Evolutionary conservation across 2,329 filamentous ascomycete genomes (phyloP), one percentile per base, ranked within the genome.

Genomic region (Ceratocystis variospora): DNA sequence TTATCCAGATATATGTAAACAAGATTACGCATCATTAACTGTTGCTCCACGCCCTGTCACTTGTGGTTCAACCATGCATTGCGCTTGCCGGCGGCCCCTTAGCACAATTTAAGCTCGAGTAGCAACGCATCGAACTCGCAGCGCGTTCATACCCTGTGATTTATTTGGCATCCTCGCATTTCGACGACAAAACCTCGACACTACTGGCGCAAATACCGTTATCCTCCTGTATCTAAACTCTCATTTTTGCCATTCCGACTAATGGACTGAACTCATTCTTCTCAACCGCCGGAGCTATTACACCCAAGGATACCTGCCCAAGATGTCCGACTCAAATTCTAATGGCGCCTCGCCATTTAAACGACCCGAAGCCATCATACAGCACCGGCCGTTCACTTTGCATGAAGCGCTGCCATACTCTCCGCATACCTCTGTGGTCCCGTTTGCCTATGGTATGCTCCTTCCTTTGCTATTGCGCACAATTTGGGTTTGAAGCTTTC

Each of bases 331-430:
- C 45, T 8, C 28, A 22, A 62, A 63, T 33, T 6, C 63, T n/a
- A 66, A 68, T 61, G 67, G 64, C 67, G 31, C 64, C 25, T 61
- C 64, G 61, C 61, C 63, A 17, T 63, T 66, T 41, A 63, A 63
- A 44, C 61, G 64, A 3, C 67, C 67, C 37, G 53, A 63, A 45
- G 67, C 67, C 31, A 64, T 68, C 37, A 25, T 25, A 5, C 59
- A 68, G 59, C 61, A 61, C 25, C 74, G 79, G 65, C 80, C 85
- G 0, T 84, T 86, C 72, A 82, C 82, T 2, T 81, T 94, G 12
- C 82, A 87, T 66, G 88, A 94, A 72, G 89, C 89, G 37, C 79
- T 94, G 59, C 87, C 88, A n/a, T 92, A 86, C 75, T 89, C 89
- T 63, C 89, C 90, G 28, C 87, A 93, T 73, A 89, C 87, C 62